Conservation (phyloP, 331 rosid species). For the Malus hybrid region DNA sequence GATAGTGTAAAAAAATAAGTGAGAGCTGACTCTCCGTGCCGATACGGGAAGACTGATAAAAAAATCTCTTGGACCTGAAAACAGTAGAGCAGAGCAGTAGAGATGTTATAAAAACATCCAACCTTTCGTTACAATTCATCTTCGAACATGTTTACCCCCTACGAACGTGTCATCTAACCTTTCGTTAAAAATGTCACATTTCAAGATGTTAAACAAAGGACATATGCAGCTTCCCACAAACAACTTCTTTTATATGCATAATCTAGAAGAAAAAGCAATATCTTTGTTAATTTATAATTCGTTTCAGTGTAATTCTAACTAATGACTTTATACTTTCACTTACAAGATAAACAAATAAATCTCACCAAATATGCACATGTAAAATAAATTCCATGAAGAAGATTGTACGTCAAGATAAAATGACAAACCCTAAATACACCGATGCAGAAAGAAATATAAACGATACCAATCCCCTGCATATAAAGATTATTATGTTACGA, state of each 20-base stretch:
- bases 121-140: no score
- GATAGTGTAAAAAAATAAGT: not conserved
- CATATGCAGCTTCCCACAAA: not conserved
- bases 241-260: no score
- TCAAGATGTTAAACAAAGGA: not conserved
- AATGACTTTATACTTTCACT: not conserved
- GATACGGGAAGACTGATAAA: not conserved
- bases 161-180: no score
- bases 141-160: no score
- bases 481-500: conserved; percentile 7
- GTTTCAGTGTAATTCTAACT: not conserved
- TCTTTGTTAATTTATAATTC: no score
- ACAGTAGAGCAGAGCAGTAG: not conserved
- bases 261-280: no score
- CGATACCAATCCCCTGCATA: conserved; percentile 83
- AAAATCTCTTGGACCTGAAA: not conserved
- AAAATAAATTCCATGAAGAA: not conserved
- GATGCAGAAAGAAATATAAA: conserved; percentile 55
- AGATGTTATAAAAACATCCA: not conserved
- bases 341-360: not conserved
- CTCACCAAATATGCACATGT: not conserved
- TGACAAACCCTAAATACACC: conserved; percentile 74
- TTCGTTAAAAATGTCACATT: no score
- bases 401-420: conserved; percentile 73
- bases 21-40: not conserved